Percentiles rank a stretch among this genome's conserved stretches.
phyloP scores from a whole-genome alignment of 768 basidiomycete genomes.

The Tulasnella sp. region DNA sequence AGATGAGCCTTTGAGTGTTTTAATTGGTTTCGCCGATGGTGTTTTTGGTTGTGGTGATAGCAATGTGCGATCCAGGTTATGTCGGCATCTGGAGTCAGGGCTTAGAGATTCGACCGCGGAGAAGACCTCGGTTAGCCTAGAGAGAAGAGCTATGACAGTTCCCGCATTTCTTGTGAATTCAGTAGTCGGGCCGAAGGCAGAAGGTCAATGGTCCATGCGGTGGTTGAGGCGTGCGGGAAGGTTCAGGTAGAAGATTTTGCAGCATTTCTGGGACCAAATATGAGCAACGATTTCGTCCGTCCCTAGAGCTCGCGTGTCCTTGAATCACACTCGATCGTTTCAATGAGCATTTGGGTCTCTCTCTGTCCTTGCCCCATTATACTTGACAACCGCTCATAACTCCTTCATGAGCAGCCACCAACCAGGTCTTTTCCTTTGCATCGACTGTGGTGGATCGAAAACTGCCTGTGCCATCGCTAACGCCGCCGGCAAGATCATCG shows the following conservation, averaged over 20 bases:
- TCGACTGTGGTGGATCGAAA: conserved; percentile 86
- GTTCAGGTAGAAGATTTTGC: background rate
- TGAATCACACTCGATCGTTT: too few relatives aligned
- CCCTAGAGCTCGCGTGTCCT: background rate
- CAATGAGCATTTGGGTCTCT: too few relatives aligned
- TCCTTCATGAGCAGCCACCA: too few relatives aligned
- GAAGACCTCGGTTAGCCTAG: background rate
- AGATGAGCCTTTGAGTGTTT: background rate
- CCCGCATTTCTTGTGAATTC: background rate
- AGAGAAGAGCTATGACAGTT: background rate
- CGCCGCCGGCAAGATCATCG: conserved; percentile 45
- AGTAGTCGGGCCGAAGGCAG: background rate
- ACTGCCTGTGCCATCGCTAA: conserved; percentile 64
- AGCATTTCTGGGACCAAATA: too few relatives aligned
- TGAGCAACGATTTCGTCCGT: too few relatives aligned
- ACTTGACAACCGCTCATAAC: background rate
- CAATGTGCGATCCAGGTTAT: background rate
- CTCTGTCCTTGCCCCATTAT: background rate
- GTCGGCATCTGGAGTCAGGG: background rate
- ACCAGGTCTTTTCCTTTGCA: conserved; percentile 49
- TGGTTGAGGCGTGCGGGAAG: too few relatives aligned
- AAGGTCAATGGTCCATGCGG: background rate
- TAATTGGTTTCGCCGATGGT: too few relatives aligned
- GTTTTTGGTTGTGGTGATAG: background rate
- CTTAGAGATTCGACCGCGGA: background rate